Evolutionary conservation across 2,329 filamentous ascomycete species (phyloP).

Genomic region (Bipolaris oryzae): DNA sequence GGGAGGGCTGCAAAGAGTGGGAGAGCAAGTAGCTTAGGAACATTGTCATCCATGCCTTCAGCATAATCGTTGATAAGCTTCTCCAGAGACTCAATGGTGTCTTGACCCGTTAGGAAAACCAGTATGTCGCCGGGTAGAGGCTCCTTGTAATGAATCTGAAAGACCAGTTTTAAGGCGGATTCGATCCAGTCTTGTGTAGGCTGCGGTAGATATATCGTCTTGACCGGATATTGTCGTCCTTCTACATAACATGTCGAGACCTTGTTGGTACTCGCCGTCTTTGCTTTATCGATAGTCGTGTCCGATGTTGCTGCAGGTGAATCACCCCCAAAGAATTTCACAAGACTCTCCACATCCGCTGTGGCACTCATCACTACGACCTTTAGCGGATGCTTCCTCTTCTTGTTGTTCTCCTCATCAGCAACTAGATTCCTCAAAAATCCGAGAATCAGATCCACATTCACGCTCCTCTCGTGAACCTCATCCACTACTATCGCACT

Average conservation of each 20-base stretch:
- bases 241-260: slow-evolving; percentile 70
- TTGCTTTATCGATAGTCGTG: slow-evolving; percentile 17
- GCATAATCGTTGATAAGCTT: slow-evolving; percentile 82
- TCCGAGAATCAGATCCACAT: slow-evolving; percentile 88
- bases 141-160: slow-evolving; percentile 85
- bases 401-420: slow-evolving; percentile 69
- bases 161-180: slow-evolving; percentile 77
- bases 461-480: slow-evolving; percentile 93
- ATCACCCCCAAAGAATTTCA: slow-evolving; percentile 70
- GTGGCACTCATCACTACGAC: slow-evolving; percentile 98
- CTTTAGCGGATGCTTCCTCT: slow-evolving; percentile 69
- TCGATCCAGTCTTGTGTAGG: slow-evolving; percentile 84
- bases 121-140: slow-evolving; percentile 93
- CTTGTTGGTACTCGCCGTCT: not conserved
- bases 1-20: slow-evolving; percentile 91
- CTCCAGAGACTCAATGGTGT: slow-evolving; percentile 85
- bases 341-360: slow-evolving; percentile 80
- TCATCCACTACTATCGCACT: slow-evolving; percentile 93
- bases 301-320: slow-evolving; percentile 12
- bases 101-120: slow-evolving; percentile 90
- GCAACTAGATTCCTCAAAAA: slow-evolving; percentile 81
- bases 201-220: slow-evolving; percentile 73
- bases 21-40: slow-evolving; percentile 73
- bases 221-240: slow-evolving; percentile 86
- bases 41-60: slow-evolving; percentile 70